Percentiles rank a stretch among this genome's conserved stretches.
Conservation (phyloP, 768 basidiomycete genomes). For the Boletus speciosus region DNA sequence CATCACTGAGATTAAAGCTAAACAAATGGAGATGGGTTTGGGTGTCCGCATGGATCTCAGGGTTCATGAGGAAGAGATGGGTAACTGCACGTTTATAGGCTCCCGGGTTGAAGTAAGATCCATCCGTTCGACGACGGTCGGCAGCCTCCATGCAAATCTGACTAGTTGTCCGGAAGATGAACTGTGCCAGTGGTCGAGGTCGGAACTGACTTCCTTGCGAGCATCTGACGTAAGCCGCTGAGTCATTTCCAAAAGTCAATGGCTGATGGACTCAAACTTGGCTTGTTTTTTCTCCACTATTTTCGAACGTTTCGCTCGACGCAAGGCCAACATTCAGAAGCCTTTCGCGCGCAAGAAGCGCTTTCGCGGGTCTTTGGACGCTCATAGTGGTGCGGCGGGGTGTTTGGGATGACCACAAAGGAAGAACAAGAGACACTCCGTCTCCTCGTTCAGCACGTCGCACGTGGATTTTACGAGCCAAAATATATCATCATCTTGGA, state of each 20-base stretch:
- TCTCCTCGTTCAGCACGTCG: constrained; percentile 89
- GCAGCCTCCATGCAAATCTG: no score
- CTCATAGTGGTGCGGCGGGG: constrained; percentile 10
- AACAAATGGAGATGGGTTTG: no score
- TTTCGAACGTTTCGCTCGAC: constrained; percentile 5
- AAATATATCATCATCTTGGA: constrained; percentile 91
- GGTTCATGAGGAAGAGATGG: no score
- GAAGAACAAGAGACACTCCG: constrained; percentile 81
- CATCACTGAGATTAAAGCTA: no score
- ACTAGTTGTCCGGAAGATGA: no score
- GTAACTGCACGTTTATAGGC: no score
- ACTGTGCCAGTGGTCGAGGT: no score
- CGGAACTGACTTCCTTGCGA: no score
- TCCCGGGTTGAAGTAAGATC: no score
- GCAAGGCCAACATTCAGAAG: constrained; percentile 1
- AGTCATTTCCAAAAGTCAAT: background rate
- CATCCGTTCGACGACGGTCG: no score
- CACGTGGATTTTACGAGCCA: constrained; percentile 91
- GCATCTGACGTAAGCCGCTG: constrained; percentile 4
- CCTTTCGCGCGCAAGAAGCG: constrained; percentile 7
- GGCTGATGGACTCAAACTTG: background rate
- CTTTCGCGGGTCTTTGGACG: constrained; percentile 3
- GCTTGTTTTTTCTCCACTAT: background rate
- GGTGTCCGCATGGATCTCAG: no score
- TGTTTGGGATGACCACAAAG: constrained; percentile 53